Conservation (phyloP, 192 early-diverging fungal species). For the Mortierella claussenii region DNA sequence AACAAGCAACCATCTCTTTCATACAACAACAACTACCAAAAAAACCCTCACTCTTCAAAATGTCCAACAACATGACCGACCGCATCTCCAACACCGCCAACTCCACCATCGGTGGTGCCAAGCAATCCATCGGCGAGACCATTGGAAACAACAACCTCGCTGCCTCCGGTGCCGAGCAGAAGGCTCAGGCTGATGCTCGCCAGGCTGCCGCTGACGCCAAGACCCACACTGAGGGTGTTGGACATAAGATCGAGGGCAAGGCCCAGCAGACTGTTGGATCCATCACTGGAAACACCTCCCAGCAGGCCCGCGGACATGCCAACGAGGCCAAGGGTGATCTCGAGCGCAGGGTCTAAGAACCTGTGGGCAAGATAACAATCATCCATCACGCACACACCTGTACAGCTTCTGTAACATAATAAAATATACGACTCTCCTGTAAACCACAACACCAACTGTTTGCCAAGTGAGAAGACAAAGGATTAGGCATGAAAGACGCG, state of each 20-base stretch:
- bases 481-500: background rate
- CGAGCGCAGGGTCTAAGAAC: slow-evolving; percentile 21
- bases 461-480: background rate
- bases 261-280: slow-evolving; percentile 28
- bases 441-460: background rate
- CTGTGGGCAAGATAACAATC: background rate
- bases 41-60: background rate
- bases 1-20: background rate
- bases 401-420: background rate
- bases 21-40: background rate
- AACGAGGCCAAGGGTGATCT: slow-evolving; percentile 18
- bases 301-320: slow-evolving; percentile 20
- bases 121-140: slow-evolving; percentile 25
- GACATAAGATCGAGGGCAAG: slow-evolving; percentile 14
- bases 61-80: background rate
- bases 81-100: slow-evolving; percentile 15
- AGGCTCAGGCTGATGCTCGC: slow-evolving; percentile 21
- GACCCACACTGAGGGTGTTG: slow-evolving; percentile 16
- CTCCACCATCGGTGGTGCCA: slow-evolving; percentile 23
- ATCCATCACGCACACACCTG: background rate
- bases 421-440: background rate
- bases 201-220: slow-evolving; percentile 15
- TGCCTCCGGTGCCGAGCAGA: slow-evolving; percentile 16
- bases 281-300: background rate
- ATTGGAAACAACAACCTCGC: slow-evolving; percentile 10